Percentiles rank a stretch among this genome's conserved stretches.
These are phyloP conservation scores for Adansonia madagascariensis DNA, from an alignment of 441 rosid species.

Conservation along the genomic window DNA sequence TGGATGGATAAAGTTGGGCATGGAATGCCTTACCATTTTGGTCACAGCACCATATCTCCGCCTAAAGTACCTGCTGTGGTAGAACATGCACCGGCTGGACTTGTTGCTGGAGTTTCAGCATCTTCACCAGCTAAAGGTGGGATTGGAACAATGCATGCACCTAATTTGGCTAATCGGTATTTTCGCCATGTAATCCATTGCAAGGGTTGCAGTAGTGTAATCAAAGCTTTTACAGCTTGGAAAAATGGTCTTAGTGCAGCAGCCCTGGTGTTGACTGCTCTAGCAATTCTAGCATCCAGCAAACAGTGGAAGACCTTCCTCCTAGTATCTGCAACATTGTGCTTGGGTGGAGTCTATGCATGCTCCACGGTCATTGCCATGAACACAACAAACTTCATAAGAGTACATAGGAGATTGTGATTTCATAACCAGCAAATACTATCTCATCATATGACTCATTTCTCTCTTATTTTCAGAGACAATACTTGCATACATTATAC, in stretches of 20 bases:
- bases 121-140: conserved; percentile 87
- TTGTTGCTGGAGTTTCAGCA: conserved; percentile 72
- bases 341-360: conserved; percentile 62
- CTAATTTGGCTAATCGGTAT: conserved; percentile 72
- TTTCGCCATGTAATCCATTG: conserved; percentile 87
- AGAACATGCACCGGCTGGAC: conserved; percentile 90
- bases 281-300: conserved; percentile 70
- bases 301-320: conserved; percentile 70
- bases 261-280: conserved; percentile 47
- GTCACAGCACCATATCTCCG: conserved; percentile 71
- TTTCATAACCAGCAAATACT: conserved; percentile 14
- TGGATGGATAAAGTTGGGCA: conserved; percentile 98
- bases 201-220: conserved; percentile 63
- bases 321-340: conserved; percentile 51
- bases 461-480: neutral
- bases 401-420: conserved; percentile 79
- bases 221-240: conserved; percentile 65
- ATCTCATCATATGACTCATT: neutral
- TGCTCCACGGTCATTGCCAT: conserved; percentile 62
- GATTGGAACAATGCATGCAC: conserved; percentile 69
- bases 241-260: conserved; percentile 54
- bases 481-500: neutral
- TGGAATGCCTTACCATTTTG: conserved; percentile 98
- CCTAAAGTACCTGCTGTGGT: conserved; percentile 76
- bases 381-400: conserved; percentile 82